Evolutionary conservation across 805 yeast species (phyloP).

Genomic region (Wickerhamiella qilinensis): DNA sequence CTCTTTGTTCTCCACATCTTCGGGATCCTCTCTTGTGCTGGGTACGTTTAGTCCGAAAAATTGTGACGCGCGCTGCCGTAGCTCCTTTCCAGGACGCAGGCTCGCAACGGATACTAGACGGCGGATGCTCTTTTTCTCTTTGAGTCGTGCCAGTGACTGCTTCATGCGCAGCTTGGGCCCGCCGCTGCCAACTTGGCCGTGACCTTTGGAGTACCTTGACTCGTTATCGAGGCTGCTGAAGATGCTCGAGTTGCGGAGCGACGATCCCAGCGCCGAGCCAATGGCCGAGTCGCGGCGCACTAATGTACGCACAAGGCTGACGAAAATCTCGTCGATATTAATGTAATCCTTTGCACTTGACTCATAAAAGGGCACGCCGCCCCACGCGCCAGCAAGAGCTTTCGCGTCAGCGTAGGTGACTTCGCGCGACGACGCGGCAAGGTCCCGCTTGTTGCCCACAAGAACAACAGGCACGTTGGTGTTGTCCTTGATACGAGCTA

Average conservation of each 20-base stretch:
- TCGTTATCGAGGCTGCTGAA: conserved; percentile 9
- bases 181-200: background rate
- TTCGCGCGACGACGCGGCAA: conserved; percentile 48
- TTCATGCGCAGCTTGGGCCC: conserved; percentile 8
- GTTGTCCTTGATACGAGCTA: conserved; percentile 64
- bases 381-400: conserved; percentile 72
- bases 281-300: conserved; percentile 46
- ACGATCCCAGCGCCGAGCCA: conserved; percentile 14
- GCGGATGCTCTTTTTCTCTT: conserved; percentile 9
- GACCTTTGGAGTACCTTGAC: background rate
- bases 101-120: conserved; percentile 6
- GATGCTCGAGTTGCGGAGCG: conserved; percentile 6
- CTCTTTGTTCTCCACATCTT: background rate
- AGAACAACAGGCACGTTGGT: conserved; percentile 73
- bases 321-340: conserved; percentile 80
- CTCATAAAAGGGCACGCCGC: conserved; percentile 79
- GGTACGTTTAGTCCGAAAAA: conserved; percentile 1
- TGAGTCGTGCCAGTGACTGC: conserved; percentile 9
- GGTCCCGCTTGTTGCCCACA: conserved; percentile 83
- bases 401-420: conserved; percentile 70
- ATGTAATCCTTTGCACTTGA: conserved; percentile 83
- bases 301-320: conserved; percentile 77
- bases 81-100: background rate
- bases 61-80: conserved; percentile 3
- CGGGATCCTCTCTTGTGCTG: background rate